Evolutionary conservation across 164 flowering plant species (phyloP).

Genomic region (Euptelea pleiosperma): DNA sequence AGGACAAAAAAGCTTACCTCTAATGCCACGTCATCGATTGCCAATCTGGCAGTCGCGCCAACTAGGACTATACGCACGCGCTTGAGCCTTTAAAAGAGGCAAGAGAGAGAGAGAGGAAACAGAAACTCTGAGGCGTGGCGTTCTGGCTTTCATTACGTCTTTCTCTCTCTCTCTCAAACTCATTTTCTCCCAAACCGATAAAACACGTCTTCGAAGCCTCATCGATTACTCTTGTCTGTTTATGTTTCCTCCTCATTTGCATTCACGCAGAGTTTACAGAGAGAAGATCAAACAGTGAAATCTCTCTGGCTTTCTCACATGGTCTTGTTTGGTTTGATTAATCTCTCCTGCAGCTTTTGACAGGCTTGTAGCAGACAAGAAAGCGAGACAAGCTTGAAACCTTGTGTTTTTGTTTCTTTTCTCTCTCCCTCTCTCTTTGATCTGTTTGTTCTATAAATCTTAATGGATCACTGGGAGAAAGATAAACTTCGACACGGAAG

Average conservation of each 20-base stretch:
- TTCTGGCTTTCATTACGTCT: no score
- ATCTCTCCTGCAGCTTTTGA: slow-evolving; percentile 16
- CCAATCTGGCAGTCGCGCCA: slow-evolving; percentile 7
- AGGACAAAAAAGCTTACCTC: no score
- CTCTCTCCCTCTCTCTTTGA: no score
- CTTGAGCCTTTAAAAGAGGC: background rate
- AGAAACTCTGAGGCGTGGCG: no score
- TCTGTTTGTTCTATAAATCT: background rate
- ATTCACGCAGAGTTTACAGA: no score
- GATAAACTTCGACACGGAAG: slow-evolving; percentile 15
- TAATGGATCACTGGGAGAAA: slow-evolving; percentile 35
- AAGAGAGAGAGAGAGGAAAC: background rate
- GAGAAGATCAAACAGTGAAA: no score
- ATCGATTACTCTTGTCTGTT: no score
- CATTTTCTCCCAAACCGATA: no score
- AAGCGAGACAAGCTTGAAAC: background rate
- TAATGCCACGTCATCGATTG: background rate
- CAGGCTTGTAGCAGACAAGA: slow-evolving; percentile 20
- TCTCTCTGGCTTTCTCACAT: no score
- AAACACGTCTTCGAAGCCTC: no score
- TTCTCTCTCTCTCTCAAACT: background rate
- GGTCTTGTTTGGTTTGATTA: no score
- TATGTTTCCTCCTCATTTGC: no score
- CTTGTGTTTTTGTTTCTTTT: background rate
- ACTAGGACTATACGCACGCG: slow-evolving; percentile 6